A percentile compares a stretch with the other conserved stretches of the same genome.
Conservation (phyloP, 371 early-diverging fungal genomes). For the Umbelopsis sp. region DNA sequence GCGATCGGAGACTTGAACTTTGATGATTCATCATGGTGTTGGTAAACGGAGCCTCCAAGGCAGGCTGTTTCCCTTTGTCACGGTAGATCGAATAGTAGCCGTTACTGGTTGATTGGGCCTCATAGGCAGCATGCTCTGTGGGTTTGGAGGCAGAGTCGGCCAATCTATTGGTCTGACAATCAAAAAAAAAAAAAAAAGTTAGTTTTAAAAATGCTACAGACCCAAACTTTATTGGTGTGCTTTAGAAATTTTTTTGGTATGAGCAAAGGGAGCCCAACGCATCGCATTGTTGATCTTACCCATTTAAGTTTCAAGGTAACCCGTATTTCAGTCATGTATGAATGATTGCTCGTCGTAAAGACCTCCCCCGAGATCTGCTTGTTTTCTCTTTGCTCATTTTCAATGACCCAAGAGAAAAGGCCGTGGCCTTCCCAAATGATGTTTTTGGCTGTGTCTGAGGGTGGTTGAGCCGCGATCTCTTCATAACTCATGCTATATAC, state of each 20-base stretch:
- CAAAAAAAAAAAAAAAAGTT: too few relatives aligned
- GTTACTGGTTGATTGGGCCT: not conserved
- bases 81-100: not conserved
- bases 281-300: conserved; percentile 4
- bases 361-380: conserved; percentile 12
- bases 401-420: conserved; percentile 42
- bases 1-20: not conserved
- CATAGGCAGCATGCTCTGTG: not conserved
- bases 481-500: conserved; percentile 14
- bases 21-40: not conserved
- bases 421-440: conserved; percentile 56
- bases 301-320: conserved; percentile 6
- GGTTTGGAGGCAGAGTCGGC: not conserved
- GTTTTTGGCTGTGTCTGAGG: not conserved
- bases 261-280: not conserved
- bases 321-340: not conserved
- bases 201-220: not conserved
- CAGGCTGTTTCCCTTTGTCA: conserved; percentile 12
- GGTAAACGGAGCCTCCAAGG: conserved; percentile 4
- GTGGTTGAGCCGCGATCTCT: not conserved
- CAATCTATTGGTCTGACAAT: not conserved
- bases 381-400: conserved; percentile 11
- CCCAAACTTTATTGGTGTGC: too few relatives aligned
- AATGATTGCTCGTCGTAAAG: not conserved
- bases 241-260: not conserved